phyloP scores from a whole-genome alignment of 305 asterid species.

The Fraxinus sp. region DNA sequence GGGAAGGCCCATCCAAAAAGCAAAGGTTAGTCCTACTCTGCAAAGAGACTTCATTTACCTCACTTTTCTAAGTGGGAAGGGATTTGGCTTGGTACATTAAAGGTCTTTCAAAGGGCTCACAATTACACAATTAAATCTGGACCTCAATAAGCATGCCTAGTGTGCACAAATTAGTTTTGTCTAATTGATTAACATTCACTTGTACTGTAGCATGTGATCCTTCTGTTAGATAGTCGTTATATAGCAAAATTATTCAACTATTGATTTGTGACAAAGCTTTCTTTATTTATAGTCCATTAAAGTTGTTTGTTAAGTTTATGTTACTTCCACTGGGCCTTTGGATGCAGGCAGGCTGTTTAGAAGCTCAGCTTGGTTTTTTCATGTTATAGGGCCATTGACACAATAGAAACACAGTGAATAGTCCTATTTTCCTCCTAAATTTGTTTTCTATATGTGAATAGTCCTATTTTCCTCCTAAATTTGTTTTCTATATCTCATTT shows the following conservation, averaged over 20 bases:
- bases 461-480: neutral
- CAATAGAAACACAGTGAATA: neutral
- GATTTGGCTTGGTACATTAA: neutral
- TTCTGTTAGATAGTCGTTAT: neutral
- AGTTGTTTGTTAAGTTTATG: neutral
- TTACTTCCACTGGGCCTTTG: neutral
- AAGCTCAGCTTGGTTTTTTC: neutral
- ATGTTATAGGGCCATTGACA: neutral
- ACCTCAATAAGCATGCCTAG: neutral
- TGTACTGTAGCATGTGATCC: neutral
- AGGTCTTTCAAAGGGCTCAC: neutral
- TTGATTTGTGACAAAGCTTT: neutral
- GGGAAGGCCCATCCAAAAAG: constrained; percentile 70
- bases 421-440: neutral
- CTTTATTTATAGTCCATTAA: neutral
- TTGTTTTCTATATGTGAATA: neutral
- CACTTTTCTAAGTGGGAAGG: neutral
- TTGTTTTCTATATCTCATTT: neutral
- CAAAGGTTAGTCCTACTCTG: constrained; percentile 48
- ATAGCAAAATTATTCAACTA: neutral
- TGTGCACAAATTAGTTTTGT: neutral
- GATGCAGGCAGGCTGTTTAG: neutral
- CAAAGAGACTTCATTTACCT: neutral
- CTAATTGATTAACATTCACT: neutral
- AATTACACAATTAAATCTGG: neutral